Evolutionary conservation across 2,329 filamentous ascomycete genomes (phyloP).

Genomic region (Penicillium sp.): DNA sequence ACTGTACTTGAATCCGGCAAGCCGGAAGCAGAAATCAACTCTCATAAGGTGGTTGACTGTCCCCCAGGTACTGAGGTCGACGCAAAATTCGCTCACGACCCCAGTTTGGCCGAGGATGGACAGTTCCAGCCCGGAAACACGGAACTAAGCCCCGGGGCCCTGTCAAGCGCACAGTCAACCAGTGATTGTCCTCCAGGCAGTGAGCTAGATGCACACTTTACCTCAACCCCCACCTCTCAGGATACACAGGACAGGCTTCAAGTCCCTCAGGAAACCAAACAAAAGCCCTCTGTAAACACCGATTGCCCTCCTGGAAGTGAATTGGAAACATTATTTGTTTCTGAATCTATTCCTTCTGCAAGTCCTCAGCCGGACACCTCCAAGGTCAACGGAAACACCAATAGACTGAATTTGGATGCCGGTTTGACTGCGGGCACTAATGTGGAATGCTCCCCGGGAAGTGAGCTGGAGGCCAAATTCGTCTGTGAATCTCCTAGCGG

Average conservation of each 20-base stretch:
- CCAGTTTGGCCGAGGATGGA: slow-evolving; percentile 6
- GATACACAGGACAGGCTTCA: neutral
- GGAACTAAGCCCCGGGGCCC: neutral
- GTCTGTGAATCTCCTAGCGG: slow-evolving; percentile 2
- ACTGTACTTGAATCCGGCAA: neutral
- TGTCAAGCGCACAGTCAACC: neutral
- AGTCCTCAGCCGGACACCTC: slow-evolving; percentile 1
- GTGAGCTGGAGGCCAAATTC: slow-evolving; percentile 18
- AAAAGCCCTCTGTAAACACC: slow-evolving; percentile 11
- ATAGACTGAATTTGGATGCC: slow-evolving; percentile 1
- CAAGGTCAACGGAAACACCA: neutral
- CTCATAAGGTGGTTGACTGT: neutral
- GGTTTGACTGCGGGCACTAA: slow-evolving; percentile 1
- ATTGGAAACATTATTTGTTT: slow-evolving; percentile 7
- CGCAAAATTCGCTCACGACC: slow-evolving; percentile 7
- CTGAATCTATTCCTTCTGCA: slow-evolving; percentile 3
- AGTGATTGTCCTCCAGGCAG: slow-evolving; percentile 10
- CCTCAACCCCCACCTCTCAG: neutral
- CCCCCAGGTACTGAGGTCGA: slow-evolving; percentile 11
- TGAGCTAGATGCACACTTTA: slow-evolving; percentile 9
- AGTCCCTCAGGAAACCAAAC: neutral
- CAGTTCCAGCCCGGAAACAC: slow-evolving; percentile 9
- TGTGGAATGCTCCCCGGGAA: slow-evolving; percentile 14
- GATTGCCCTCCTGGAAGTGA: slow-evolving; percentile 13
- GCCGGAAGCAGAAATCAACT: neutral